These are phyloP conservation scores for Phytophthora fragariaefolia DNA, from an alignment of 352 stramenopile genomes.

Conservation along the genomic window DNA sequence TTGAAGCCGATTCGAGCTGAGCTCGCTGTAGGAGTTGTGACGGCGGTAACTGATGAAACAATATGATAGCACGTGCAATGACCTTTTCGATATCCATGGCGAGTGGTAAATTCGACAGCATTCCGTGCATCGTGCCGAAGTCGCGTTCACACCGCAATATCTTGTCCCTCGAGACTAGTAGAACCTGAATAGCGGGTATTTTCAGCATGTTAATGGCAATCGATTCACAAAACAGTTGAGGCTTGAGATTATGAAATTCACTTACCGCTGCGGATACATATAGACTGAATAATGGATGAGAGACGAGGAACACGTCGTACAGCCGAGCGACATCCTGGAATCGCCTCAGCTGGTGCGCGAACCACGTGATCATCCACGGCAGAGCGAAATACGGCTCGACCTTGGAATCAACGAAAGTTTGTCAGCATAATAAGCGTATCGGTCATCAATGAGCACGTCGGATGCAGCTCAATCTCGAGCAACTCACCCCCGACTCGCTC, in stretches of 20 bases:
- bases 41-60: constrained; percentile 70
- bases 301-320: constrained; percentile 94
- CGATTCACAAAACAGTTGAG: not conserved
- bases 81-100: constrained; percentile 77
- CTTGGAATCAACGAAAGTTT: constrained; percentile 44
- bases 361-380: constrained; percentile 96
- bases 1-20: constrained; percentile 21
- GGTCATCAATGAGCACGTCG: not conserved
- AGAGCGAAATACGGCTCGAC: constrained; percentile 95
- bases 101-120: constrained; percentile 77
- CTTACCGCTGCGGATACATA: constrained; percentile 88
- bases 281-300: constrained; percentile 92
- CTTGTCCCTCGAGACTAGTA: constrained; percentile 57
- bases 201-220: not conserved
- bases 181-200: constrained; percentile 34
- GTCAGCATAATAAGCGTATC: constrained; percentile 30
- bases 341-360: constrained; percentile 91
- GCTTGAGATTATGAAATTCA: too few relatives aligned
- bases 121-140: constrained; percentile 78
- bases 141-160: constrained; percentile 78
- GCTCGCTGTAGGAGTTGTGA: constrained; percentile 38
- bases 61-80: constrained; percentile 51
- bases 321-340: constrained; percentile 90
- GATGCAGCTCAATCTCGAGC: not conserved
- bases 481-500: constrained; percentile 60